Percentiles rank a stretch among this genome's conserved stretches.
Evolutionary conservation across 2,329 filamentous ascomycete genomes (phyloP).

Genomic region (Aspergillus sergii): DNA sequence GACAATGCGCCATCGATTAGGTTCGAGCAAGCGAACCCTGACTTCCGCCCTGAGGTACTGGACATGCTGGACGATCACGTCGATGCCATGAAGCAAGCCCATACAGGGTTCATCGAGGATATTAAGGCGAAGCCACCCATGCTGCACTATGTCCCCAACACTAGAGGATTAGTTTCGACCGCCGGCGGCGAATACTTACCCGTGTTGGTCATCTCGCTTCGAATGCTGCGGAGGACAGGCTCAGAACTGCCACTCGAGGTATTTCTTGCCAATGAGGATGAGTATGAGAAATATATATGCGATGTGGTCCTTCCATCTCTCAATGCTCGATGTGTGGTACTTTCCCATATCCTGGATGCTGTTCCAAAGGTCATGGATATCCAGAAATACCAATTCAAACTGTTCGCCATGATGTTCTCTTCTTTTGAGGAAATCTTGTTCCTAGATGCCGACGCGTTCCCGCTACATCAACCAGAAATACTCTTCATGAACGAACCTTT

Average conservation of each 20-base stretch:
- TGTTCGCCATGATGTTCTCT: conserved; percentile 53
- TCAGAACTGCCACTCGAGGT: conserved; percentile 50
- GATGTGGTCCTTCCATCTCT: conserved; percentile 46
- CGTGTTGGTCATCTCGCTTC: conserved; percentile 47
- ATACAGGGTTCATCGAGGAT: conserved; percentile 37
- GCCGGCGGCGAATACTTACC: conserved; percentile 48
- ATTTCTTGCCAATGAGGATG: conserved; percentile 44
- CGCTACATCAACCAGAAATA: conserved; percentile 44
- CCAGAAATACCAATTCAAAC: conserved; percentile 52
- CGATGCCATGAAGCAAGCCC: conserved; percentile 35
- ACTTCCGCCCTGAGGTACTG: conserved; percentile 35
- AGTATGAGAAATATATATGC: conserved; percentile 48
- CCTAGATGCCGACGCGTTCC: conserved; percentile 52
- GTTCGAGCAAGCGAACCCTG: conserved; percentile 30
- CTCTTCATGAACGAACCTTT: conserved; percentile 49
- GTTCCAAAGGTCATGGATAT: conserved; percentile 35
- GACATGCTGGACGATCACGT: conserved; percentile 33
- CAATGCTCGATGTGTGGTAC: conserved; percentile 47
- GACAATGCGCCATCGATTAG: conserved; percentile 28
- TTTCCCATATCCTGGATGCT: conserved; percentile 45
- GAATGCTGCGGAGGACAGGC: conserved; percentile 49
- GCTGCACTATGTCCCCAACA: conserved; percentile 38
- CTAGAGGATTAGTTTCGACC: conserved; percentile 50
- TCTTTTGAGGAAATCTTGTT: conserved; percentile 54
- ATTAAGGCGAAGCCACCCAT: conserved; percentile 29